Percentiles rank a stretch among this genome's conserved stretches.
Conservation (phyloP, 352 stramenopile genomes). For the Pythium sukuiense region DNA sequence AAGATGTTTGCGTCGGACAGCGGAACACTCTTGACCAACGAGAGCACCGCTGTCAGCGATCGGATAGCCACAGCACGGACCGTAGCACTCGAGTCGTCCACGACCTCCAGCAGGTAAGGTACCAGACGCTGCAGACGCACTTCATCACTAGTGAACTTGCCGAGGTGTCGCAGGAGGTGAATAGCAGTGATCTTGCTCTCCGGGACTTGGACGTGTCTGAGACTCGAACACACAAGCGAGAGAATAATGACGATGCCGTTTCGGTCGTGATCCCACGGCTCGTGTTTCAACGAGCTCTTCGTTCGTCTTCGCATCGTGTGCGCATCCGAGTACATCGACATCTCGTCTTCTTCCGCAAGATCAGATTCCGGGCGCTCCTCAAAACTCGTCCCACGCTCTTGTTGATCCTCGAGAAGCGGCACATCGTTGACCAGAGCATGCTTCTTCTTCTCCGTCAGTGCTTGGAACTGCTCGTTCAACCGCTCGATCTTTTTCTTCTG, state of each 20-base stretch:
- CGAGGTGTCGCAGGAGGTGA: slow-evolving; percentile 90
- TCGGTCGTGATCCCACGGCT: slow-evolving; percentile 41
- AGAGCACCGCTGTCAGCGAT: slow-evolving; percentile 89
- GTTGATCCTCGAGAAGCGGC: slow-evolving; percentile 27
- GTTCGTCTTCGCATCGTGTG: slow-evolving; percentile 5
- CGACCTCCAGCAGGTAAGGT: slow-evolving; percentile 91
- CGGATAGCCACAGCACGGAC: slow-evolving; percentile 91
- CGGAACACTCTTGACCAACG: slow-evolving; percentile 90
- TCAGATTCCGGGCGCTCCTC: slow-evolving; percentile 27
- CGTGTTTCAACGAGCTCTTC: slow-evolving; percentile 12
- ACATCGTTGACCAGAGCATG: slow-evolving; percentile 60
- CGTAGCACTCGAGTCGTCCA: slow-evolving; percentile 90
- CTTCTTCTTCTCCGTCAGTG: slow-evolving; percentile 77
- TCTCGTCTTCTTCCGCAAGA: slow-evolving; percentile 28
- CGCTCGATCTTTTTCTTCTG: slow-evolving; percentile 88
- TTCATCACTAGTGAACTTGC: slow-evolving; percentile 91
- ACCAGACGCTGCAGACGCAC: slow-evolving; percentile 94
- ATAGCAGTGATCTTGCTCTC: slow-evolving; percentile 90
- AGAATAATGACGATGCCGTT: slow-evolving; percentile 88
- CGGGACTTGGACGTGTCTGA: slow-evolving; percentile 82
- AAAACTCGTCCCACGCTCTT: slow-evolving; percentile 29
- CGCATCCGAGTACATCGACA: slow-evolving; percentile 15
- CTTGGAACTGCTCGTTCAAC: slow-evolving; percentile 79
- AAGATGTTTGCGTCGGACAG: slow-evolving; percentile 96
- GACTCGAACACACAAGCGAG: slow-evolving; percentile 80